A percentile compares a stretch with the other conserved stretches of the same genome.
phyloP scores from a whole-genome alignment of 1,284 basidiomycete species.

The Papiliotrema nemorosa region DNA sequence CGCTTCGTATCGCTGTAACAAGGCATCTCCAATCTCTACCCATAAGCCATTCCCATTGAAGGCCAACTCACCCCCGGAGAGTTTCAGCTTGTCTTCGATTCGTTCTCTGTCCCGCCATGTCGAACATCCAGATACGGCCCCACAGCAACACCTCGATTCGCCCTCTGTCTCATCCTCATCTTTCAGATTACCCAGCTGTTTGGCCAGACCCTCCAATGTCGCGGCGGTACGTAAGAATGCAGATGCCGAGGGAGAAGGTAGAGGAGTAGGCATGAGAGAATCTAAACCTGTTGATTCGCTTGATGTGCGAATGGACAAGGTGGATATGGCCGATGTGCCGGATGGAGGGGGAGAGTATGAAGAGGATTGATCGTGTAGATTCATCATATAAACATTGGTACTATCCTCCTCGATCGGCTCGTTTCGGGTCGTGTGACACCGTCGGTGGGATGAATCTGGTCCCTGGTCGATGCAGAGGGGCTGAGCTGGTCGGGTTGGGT shows the following conservation, averaged over 20 bases:
- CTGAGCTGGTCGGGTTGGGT: too few relatives aligned
- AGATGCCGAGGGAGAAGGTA: slow-evolving; percentile 31
- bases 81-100: slow-evolving; percentile 68
- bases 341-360: too few relatives aligned
- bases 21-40: slow-evolving; percentile 79
- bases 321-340: too few relatives aligned
- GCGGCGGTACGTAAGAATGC: slow-evolving; percentile 37
- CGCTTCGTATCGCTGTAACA: slow-evolving; percentile 81
- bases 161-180: slow-evolving; percentile 18
- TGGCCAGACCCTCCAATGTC: slow-evolving; percentile 38
- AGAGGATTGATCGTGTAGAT: too few relatives aligned
- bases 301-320: not conserved
- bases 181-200: slow-evolving; percentile 32
- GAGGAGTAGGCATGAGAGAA: not conserved
- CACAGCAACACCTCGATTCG: slow-evolving; percentile 26
- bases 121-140: slow-evolving; percentile 17
- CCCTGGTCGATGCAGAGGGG: too few relatives aligned
- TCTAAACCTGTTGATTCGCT: not conserved
- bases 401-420: too few relatives aligned
- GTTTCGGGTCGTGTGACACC: too few relatives aligned
- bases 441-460: too few relatives aligned
- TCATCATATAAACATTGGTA: too few relatives aligned
- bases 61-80: slow-evolving; percentile 69
- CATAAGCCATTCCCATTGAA: not conserved
- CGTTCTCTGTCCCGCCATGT: slow-evolving; percentile 60